Conservation (phyloP, 306 rosid genomes). For the Rosa chinensis region DNA sequence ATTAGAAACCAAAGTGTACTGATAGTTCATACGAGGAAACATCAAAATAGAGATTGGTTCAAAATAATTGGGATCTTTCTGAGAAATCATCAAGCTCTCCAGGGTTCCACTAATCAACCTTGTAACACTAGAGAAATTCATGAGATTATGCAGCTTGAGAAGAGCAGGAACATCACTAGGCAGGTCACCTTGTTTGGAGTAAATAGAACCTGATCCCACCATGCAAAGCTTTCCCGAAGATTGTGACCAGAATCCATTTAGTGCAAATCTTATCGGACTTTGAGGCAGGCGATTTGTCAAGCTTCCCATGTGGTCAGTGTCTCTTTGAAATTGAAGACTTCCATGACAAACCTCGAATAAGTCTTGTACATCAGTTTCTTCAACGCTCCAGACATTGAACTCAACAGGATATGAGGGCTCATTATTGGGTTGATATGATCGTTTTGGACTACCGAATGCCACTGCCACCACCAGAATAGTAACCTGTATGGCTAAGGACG, state of each 20-base stretch:
- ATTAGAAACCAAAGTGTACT: slow-evolving; percentile 33
- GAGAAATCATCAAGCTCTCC: too few relatives aligned
- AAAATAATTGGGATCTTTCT: slow-evolving; percentile 32
- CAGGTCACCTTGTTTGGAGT: slow-evolving; percentile 28
- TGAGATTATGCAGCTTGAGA: slow-evolving; percentile 41
- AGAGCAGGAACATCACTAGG: slow-evolving; percentile 23
- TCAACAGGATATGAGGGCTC: too few relatives aligned
- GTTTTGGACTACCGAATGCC: too few relatives aligned
- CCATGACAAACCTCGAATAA: slow-evolving; percentile 34
- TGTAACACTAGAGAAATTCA: too few relatives aligned
- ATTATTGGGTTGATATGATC: too few relatives aligned
- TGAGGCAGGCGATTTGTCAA: not conserved
- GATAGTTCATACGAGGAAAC: slow-evolving; percentile 37
- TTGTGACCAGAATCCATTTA: slow-evolving; percentile 59
- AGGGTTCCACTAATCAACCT: too few relatives aligned
- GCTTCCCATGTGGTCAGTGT: slow-evolving; percentile 11
- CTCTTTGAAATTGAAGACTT: slow-evolving; percentile 24
- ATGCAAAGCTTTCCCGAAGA: slow-evolving; percentile 25
- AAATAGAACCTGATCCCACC: slow-evolving; percentile 34
- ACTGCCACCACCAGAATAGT: slow-evolving; percentile 35
- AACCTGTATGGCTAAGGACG: slow-evolving; percentile 24
- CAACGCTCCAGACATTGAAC: not conserved
- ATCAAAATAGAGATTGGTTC: slow-evolving; percentile 39
- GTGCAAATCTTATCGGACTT: slow-evolving; percentile 17
- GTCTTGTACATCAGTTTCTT: slow-evolving; percentile 24